Conservation (phyloP, 768 basidiomycete genomes). For the Rhizopogon vinicolor region DNA sequence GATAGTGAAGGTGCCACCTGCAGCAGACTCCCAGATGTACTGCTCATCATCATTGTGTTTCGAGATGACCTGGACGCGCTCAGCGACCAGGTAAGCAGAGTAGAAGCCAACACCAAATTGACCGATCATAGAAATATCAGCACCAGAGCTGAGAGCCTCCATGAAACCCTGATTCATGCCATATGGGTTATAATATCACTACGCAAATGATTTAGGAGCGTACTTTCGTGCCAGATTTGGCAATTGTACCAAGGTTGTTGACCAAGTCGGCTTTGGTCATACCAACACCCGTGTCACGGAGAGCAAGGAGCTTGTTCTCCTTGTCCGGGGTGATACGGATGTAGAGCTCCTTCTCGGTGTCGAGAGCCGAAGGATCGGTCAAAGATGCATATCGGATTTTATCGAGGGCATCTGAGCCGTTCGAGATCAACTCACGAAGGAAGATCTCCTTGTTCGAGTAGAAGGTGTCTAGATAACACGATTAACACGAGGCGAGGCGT, state of each 20-base stretch:
- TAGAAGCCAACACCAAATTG: constrained; percentile 99
- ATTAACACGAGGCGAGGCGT: constrained; percentile 1
- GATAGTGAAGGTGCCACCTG: constrained; percentile 99
- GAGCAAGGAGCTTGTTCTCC: constrained; percentile 85
- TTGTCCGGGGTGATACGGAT: constrained; percentile 95
- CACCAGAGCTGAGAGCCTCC: constrained; percentile 92
- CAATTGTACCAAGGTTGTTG: constrained; percentile 97
- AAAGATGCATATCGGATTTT: constrained; percentile 97
- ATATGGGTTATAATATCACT: neutral
- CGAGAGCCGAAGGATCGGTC: constrained; percentile 88
- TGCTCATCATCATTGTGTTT: constrained; percentile 99
- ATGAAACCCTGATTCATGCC: constrained; percentile 79
- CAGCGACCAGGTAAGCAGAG: constrained; percentile 98
- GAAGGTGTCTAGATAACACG: constrained; percentile 76
- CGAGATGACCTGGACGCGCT: constrained; percentile 96
- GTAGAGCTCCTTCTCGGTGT: constrained; percentile 86
- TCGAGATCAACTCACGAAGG: constrained; percentile 97
- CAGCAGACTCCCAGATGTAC: constrained; percentile 99
- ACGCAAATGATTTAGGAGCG: constrained; percentile 10
- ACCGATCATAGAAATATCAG: constrained; percentile 95
- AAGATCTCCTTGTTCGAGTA: constrained; percentile 99
- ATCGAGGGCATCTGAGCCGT: constrained; percentile 96
- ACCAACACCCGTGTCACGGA: constrained; percentile 96
- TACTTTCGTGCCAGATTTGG: constrained; percentile 92
- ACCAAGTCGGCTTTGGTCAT: constrained; percentile 99